Evolutionary conservation across 1,284 basidiomycete species (phyloP).

Genomic region (Phaffia rhodozyma): DNA sequence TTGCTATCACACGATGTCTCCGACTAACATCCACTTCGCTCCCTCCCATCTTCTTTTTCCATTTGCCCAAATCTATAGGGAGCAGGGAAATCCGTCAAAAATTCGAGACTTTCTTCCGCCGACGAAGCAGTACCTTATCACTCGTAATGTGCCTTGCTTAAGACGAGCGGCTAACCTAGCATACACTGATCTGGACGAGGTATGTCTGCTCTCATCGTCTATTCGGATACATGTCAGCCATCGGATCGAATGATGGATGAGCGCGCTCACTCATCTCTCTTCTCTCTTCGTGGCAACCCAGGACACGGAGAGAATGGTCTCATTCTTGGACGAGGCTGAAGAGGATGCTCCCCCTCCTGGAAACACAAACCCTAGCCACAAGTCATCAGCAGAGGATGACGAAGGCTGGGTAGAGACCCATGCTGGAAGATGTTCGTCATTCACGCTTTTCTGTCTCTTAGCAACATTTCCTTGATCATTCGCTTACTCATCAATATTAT

Average conservation of each 20-base stretch:
- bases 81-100: constrained; percentile 73
- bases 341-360: constrained; percentile 2
- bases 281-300: neutral
- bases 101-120: constrained; percentile 79
- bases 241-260: neutral
- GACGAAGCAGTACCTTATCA: constrained; percentile 94
- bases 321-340: constrained; percentile 17
- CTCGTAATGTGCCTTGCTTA: constrained; percentile 81
- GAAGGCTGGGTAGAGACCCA: constrained; percentile 76
- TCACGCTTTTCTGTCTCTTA: neutral
- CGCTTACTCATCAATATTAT: neutral
- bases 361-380: neutral
- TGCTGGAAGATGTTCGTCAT: constrained; percentile 47
- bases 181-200: constrained; percentile 88
- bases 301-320: constrained; percentile 18
- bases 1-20: neutral
- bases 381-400: constrained; percentile 9
- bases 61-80: constrained; percentile 43
- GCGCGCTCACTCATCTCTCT: neutral
- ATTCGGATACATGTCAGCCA: too few species aligned
- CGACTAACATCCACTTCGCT: neutral
- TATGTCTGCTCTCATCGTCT: neutral
- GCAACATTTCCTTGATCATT: neutral
- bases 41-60: constrained; percentile 14
- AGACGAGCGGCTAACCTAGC: constrained; percentile 80